Conservation (phyloP, 495 filamentous ascomycete species). For the Hypoxylon lienhwacheense region DNA sequence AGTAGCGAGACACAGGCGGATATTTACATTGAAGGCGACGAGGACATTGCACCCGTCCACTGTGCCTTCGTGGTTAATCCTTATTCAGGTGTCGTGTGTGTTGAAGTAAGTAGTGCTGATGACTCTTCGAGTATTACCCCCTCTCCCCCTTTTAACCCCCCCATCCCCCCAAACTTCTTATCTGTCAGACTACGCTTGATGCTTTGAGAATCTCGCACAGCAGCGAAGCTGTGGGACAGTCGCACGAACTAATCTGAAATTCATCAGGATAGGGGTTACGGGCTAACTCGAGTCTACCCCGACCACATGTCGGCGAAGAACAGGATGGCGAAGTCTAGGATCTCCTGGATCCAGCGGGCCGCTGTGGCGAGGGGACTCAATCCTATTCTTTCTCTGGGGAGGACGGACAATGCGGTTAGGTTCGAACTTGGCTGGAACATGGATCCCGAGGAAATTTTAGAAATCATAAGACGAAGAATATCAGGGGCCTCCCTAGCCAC, state of each 20-base stretch:
- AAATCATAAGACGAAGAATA: neutral
- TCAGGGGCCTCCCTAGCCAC: neutral
- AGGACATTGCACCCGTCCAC: neutral
- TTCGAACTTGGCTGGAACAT: constrained; percentile 3
- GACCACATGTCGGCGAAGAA: neutral
- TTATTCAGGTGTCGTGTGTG: constrained; percentile 9
- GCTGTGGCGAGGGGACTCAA: neutral
- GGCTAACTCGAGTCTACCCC: neutral
- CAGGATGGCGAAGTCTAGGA: neutral
- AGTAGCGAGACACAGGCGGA: neutral
- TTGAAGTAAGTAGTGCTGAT: constrained; percentile 3
- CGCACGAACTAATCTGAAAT: no score
- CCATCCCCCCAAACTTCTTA: no score
- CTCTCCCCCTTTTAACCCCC: no score
- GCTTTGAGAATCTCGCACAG: no score
- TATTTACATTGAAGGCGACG: neutral
- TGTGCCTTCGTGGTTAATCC: constrained; percentile 7
- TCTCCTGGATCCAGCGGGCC: neutral
- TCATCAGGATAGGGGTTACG: constrained; percentile 1
- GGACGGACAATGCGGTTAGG: neutral
- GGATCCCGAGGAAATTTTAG: neutral
- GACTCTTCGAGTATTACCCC: neutral
- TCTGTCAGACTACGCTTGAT: no score
- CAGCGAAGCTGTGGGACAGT: no score
- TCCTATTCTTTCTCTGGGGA: neutral